Evolutionary conservation across 1,284 basidiomycete genomes (phyloP).

Genomic region (Flammula alnicola): DNA sequence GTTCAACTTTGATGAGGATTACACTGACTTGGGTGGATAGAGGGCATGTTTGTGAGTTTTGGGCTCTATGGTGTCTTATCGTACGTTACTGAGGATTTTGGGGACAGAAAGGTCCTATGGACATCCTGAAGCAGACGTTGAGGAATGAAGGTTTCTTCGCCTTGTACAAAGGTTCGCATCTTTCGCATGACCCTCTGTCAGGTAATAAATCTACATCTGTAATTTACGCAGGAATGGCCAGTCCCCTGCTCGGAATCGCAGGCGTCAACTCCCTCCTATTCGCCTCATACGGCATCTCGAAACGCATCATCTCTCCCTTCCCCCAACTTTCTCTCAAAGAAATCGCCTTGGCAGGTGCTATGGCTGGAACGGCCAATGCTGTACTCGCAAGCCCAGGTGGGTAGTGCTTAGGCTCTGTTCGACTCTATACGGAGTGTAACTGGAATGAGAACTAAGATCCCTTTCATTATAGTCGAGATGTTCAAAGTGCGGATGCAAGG

Average conservation of each 20-base stretch:
- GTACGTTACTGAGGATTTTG: background rate
- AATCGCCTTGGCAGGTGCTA: slow-evolving; percentile 83
- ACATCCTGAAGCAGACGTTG: slow-evolving; percentile 82
- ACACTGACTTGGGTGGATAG: slow-evolving; percentile 40
- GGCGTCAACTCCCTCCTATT: slow-evolving; percentile 97
- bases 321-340: slow-evolving; percentile 81
- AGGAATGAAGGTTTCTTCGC: slow-evolving; percentile 89
- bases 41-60: slow-evolving; percentile 80
- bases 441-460: background rate
- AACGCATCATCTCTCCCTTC: slow-evolving; percentile 87
- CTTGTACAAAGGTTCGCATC: slow-evolving; percentile 83
- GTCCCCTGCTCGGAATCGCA: slow-evolving; percentile 92
- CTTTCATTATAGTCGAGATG: slow-evolving; percentile 68
- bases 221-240: slow-evolving; percentile 72
- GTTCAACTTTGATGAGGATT: slow-evolving; percentile 4
- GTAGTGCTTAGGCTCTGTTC: slow-evolving; percentile 20
- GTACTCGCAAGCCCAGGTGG: slow-evolving; percentile 86
- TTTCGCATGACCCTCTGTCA: background rate
- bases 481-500: slow-evolving; percentile 98
- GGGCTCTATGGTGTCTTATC: background rate
- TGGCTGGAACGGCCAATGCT: slow-evolving; percentile 91
- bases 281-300: slow-evolving; percentile 84
- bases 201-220: slow-evolving; percentile 1
- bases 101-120: slow-evolving; percentile 86
- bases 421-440: background rate